Conservation (phyloP, 495 filamentous ascomycete species). For the Clohesyomyces aquaticus region DNA sequence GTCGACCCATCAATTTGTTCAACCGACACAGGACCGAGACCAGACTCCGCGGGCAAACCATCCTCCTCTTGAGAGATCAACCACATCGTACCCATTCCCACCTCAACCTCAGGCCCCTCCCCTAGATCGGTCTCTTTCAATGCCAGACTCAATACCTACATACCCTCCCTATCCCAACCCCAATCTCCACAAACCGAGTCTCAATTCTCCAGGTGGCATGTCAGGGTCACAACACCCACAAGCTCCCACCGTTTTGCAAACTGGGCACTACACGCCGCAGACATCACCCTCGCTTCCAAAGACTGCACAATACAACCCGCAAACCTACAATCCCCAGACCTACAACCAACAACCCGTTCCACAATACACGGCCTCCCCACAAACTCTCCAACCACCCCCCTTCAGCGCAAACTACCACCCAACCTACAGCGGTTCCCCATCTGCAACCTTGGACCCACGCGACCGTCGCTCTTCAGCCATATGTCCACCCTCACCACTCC, state of each 20-base stretch:
- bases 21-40: not conserved
- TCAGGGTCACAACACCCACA: not conserved
- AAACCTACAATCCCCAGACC: not conserved
- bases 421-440: no score
- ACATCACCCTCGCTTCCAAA: not conserved
- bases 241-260: not conserved
- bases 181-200: not conserved
- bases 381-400: not conserved
- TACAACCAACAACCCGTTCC: not conserved
- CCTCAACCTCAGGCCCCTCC: slow-evolving; percentile 14
- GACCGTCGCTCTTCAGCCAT: not conserved
- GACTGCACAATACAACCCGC: no score
- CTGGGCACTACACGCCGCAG: slow-evolving; percentile 2
- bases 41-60: slow-evolving; percentile 8
- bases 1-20: not conserved
- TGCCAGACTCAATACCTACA: slow-evolving; percentile 7
- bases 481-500: not conserved
- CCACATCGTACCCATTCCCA: slow-evolving; percentile 8
- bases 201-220: slow-evolving; percentile 4
- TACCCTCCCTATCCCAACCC: slow-evolving; percentile 6
- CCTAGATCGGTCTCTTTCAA: slow-evolving; percentile 9
- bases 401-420: not conserved
- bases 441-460: no score
- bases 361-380: not conserved
- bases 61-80: slow-evolving; percentile 12